A percentile compares a stretch with the other conserved stretches of the same genome.
These are phyloP conservation scores for Penicillium waksmanii DNA, from an alignment of 495 filamentous ascomycete genomes.

Conservation along the genomic window DNA sequence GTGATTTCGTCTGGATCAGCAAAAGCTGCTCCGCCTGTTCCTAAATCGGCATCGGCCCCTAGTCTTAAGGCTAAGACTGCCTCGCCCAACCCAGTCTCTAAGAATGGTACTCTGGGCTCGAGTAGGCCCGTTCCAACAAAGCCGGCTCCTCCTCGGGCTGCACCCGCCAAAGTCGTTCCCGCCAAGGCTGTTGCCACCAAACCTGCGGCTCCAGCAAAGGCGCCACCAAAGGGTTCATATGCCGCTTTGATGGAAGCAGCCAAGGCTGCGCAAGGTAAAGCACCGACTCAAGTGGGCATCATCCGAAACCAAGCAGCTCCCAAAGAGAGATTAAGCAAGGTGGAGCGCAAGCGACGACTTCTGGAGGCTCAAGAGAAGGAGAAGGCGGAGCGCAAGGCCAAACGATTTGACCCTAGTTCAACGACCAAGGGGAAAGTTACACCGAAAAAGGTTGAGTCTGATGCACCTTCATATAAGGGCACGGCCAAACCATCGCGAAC, in stretches of 20 bases:
- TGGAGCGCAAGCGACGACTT: conserved; percentile 44
- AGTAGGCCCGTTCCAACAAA: background rate
- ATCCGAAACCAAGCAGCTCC: conserved; percentile 44
- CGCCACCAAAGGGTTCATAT: conserved; percentile 48
- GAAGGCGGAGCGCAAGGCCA: conserved; percentile 35
- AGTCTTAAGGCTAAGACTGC: conserved; percentile 11
- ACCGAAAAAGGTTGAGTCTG: conserved; percentile 32
- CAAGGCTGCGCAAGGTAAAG: conserved; percentile 41
- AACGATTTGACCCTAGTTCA: conserved; percentile 26
- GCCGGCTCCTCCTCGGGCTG: conserved; percentile 10
- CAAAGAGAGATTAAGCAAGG: conserved; percentile 45
- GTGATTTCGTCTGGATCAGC: conserved; percentile 17
- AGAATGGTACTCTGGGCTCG: conserved; percentile 15
- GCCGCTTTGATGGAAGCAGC: conserved; percentile 48
- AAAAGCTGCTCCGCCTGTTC: conserved; percentile 8
- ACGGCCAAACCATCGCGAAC: conserved; percentile 50
- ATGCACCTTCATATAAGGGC: conserved; percentile 52
- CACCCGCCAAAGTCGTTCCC: conserved; percentile 6
- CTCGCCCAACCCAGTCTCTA: conserved; percentile 25
- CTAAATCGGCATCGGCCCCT: conserved; percentile 24
- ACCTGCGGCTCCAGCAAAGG: conserved; percentile 26
- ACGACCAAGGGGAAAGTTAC: conserved; percentile 26
- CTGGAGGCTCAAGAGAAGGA: conserved; percentile 39
- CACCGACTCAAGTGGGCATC: conserved; percentile 38
- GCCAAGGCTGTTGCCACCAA: conserved; percentile 3